Base-by-base conservation (phyloP, 257 asterid species). In the Scutellaria baicalensis region DNA sequence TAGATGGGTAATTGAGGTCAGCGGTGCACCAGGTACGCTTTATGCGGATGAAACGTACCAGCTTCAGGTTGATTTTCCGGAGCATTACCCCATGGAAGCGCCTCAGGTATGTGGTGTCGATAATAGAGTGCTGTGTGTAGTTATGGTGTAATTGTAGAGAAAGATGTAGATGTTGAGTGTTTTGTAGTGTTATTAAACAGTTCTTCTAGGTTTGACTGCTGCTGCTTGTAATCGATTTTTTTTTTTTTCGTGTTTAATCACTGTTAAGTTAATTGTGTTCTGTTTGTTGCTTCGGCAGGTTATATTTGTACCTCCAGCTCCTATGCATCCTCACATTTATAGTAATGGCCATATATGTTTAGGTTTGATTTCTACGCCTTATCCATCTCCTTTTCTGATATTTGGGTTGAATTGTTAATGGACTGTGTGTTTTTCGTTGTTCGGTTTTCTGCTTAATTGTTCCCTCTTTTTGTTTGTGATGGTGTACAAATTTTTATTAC, bases 261-360 rank as follows among this genome's bases (percentile, higher is more conserved):
- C 18, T n/a, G 54, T 18, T 67, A 18, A 36, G 57, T 5, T 33
- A 36, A 60, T 54, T 58, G 78, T 16, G 4, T 17, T 55, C 49
- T 72, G 6, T 9, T 35, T 48, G 33, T 68, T 64, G 47, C 55
- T 60, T 60, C 51, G 21, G 75, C 91, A 85, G 87, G 87, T 80
- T 80, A 84, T 92, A 77, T 92, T 92, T 82, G 69, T 90, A 21
- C 86, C 91, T 40, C 96, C 98, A 0, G 97, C 98, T 72, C 98
- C 98, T 2, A 77, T 78, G 71, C 98, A 92, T 51, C 95, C 97
- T 60, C 97, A 92, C 77, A 89, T 92, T 76, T 92, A 89, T 74
- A 92, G 98, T 83, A 92, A 92, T 64, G 98, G 98, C 8, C 98
- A 92, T 78, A 92, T 92, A 79, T 92, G 98, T 82, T 78, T 89